Base-by-base conservation (phyloP, 371 early-diverging fungal species). In the Actinomortierella ambigua region DNA sequence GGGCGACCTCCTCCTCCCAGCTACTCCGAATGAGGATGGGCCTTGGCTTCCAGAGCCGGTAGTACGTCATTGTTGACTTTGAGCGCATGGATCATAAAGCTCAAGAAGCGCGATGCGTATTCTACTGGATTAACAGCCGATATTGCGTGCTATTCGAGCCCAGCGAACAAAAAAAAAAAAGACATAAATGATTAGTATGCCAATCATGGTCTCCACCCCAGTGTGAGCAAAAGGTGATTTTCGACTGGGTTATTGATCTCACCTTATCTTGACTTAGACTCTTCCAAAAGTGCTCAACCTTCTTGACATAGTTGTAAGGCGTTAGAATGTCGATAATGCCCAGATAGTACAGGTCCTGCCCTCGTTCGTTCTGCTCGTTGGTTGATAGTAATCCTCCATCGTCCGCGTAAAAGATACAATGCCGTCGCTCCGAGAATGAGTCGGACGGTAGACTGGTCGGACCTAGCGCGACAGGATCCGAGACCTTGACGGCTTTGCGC, bases 301-400 rank as follows among this genome's bases (percentile, higher is more conserved):
- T 89, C 78, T 98, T 98, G 48, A 81, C 75, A 46, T 83, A 77
- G 65, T 90, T 91, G 78, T 97, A 98, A 0, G 91, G 90, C 20
- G 98, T 98, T 54, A 98, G 81, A 46, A 98, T 97, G 67, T 98
- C 98, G 55, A 98, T 98, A 53, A 98, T 87, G 5, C 98, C 97
- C 40, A 98, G 66, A 68, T 92, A 97, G 80, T 97, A 97, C 7
- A 97, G 79, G 49, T 88, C 82, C 49, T 87, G 77, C 5, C 85
- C 76, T 1, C 85, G 80, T 29, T 81, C 68, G 77, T 94, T 85
- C 26, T 75, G 50, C 47, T 84, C 86, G 67, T 91, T 89, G 1
- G 96, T 91, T 13, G 96, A 86, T 40, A 80, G 77, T 61, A 92
- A 90, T 2, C 98, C 98, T 49, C 98, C 98, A 48, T 94, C 85